Evolutionary conservation across 75 land plant genomes (phyloP), one percentile per base, ranked within the genome.

Genomic region (Picea sitchensis): DNA sequence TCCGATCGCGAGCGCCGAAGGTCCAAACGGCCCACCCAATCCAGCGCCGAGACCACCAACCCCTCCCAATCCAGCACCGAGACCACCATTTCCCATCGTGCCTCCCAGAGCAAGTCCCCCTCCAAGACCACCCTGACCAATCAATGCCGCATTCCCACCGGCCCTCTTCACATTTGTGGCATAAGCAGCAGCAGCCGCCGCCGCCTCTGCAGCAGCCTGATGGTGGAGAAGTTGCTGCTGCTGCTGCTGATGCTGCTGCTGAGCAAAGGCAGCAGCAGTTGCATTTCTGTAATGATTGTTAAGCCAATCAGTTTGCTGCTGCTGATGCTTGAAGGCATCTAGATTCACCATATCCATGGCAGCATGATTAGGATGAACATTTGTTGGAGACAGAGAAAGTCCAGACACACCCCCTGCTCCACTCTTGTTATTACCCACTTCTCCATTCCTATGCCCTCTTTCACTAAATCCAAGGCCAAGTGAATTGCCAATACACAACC

Each of bases 331-430:
- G 54, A 71, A 71, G 51, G 74, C 74, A 44, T 71, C 74, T 5
- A 71, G 74, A 71, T 71, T 71, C 74, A 71, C n/a, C n/a, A 21
- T 47, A 44, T 71, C 74, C 74, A 71, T 71, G 20, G 74, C 13
- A 0, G 74, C 9, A 71, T 71, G 74, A 71, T 17, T 71, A 71
- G 74, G n/a, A 20, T 44, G 13, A 71, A 44, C 74, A 71, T 71
- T 71, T 20, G 74, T 44, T 9, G 74, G 54, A 71, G 74, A 71
- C 74, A 71, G 23, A 44, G 78, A 21, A 59, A 59, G 77, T 18
- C 58, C 81, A 13, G 76, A 15, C 38, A 77, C 83, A 44, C 67
- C 82, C 47, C 81, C 88, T 1, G 82, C 82, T 6, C 75, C 86
- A 61, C 72, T 26, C 5, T 80, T 78, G 15, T 69, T 81, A 56